phyloP scores from a whole-genome alignment of 1,139 yeast genomes.

The Yamadazyma membranifaciens region DNA sequence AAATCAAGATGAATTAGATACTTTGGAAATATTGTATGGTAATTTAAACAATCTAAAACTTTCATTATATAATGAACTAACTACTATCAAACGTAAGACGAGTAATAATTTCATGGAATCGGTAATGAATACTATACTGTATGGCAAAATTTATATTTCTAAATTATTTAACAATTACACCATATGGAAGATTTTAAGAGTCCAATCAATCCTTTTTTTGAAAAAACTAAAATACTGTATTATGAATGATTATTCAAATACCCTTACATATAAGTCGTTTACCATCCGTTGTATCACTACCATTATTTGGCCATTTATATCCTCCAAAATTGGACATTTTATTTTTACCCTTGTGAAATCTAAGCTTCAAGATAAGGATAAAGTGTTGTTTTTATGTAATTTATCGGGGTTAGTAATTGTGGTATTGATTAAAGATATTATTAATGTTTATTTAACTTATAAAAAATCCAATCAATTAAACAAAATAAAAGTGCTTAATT shows the following conservation, averaged over 20 bases:
- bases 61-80: not conserved
- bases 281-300: constrained; percentile 33
- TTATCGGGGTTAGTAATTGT: constrained; percentile 32
- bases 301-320: constrained; percentile 39
- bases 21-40: constrained; percentile 25
- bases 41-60: constrained; percentile 13
- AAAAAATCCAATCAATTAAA: constrained; percentile 27
- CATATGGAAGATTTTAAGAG: constrained; percentile 13
- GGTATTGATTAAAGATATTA: constrained; percentile 33
- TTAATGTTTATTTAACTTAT: constrained; percentile 29
- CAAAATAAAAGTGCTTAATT: constrained; percentile 17
- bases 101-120: not conserved
- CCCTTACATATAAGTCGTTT: constrained; percentile 24
- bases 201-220: constrained; percentile 15
- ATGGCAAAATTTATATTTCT: not conserved
- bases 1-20: constrained; percentile 21
- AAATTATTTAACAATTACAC: constrained; percentile 6
- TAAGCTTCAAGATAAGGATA: constrained; percentile 20
- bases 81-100: not conserved
- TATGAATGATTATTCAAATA: constrained; percentile 33
- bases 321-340: constrained; percentile 33
- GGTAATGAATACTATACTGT: not conserved
- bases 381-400: constrained; percentile 30
- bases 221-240: constrained; percentile 33
- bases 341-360: constrained; percentile 15